phyloP scores from a whole-genome alignment of 2,329 filamentous ascomycete species.

The Coniella lustricola region DNA sequence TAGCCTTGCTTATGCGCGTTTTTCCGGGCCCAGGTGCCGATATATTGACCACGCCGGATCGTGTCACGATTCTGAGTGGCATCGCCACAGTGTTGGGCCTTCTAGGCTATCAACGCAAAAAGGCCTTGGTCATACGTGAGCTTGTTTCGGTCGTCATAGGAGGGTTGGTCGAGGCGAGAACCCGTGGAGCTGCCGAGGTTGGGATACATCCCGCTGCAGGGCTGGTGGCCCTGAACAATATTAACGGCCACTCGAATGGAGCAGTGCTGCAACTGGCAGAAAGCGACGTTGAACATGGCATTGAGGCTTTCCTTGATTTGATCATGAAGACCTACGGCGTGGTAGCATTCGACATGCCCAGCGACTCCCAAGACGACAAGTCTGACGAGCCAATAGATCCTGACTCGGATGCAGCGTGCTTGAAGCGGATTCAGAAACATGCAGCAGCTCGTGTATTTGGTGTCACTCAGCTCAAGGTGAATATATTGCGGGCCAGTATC shows the following conservation, averaged over 20 bases:
- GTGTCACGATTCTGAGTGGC: conserved; percentile 72
- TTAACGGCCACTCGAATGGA: conserved; percentile 41
- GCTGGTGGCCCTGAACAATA: conserved; percentile 61
- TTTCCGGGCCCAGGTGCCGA: conserved; percentile 63
- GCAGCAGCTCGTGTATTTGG: conserved; percentile 62
- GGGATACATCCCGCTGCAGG: conserved; percentile 92
- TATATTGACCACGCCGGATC: conserved; percentile 64
- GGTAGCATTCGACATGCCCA: conserved; percentile 40
- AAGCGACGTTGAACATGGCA: conserved; percentile 57
- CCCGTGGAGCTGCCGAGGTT: conserved; percentile 88
- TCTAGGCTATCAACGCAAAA: conserved; percentile 78
- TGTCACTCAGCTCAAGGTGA: conserved; percentile 71
- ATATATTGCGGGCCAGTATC: conserved; percentile 82
- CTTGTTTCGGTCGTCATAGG: conserved; percentile 76
- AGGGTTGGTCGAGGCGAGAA: conserved; percentile 82
- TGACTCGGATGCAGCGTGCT: conserved; percentile 45
- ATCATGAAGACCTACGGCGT: conserved; percentile 59
- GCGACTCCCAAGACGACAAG: conserved; percentile 20
- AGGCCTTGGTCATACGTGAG: conserved; percentile 82
- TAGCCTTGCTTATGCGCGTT: conserved; percentile 58
- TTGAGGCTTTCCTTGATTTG: conserved; percentile 56
- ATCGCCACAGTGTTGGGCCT: conserved; percentile 79
- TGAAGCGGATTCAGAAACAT: conserved; percentile 54
- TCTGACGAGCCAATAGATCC: conserved; percentile 20
- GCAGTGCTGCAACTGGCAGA: conserved; percentile 55